These are phyloP conservation scores for Aquilaria agallochum DNA, from an alignment of 441 rosid genomes.

Conservation along the genomic window DNA sequence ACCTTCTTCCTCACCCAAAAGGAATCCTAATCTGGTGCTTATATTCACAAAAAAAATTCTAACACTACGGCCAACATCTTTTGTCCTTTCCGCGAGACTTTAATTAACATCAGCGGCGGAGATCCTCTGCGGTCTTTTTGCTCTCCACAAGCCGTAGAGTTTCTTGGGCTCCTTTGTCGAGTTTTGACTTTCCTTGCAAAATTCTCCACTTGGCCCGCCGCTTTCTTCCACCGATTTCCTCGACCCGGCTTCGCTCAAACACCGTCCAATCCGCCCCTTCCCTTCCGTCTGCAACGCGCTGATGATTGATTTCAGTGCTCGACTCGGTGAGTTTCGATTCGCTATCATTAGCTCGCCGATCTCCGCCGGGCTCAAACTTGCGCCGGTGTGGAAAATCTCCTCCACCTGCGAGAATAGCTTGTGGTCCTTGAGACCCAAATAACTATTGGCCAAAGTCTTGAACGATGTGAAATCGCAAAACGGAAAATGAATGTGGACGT, in stretches of 20 bases:
- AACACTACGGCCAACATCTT: too few species aligned
- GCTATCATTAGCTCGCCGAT: constrained; percentile 74
- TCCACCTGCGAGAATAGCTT: constrained; percentile 64
- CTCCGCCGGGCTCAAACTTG: constrained; percentile 70
- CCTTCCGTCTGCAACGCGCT: constrained; percentile 59
- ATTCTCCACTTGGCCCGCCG: constrained; percentile 37
- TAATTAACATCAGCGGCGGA: constrained; percentile 27
- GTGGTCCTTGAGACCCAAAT: constrained; percentile 61
- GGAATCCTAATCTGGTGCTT: background rate
- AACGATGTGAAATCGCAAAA: constrained; percentile 54
- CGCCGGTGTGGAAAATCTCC: constrained; percentile 58
- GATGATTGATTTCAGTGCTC: constrained; percentile 63
- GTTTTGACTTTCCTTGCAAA: constrained; percentile 40
- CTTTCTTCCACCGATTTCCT: constrained; percentile 30
- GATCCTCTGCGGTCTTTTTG: constrained; percentile 45
- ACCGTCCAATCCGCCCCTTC: constrained; percentile 44
- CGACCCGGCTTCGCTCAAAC: constrained; percentile 17
- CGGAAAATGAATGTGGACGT: constrained; percentile 68
- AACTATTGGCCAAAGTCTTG: constrained; percentile 51
- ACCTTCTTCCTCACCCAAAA: too few species aligned
- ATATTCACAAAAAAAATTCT: background rate
- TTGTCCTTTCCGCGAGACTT: too few species aligned
- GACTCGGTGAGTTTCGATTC: constrained; percentile 62
- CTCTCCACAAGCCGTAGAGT: constrained; percentile 58
- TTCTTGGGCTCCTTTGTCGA: constrained; percentile 62